phyloP scores from a whole-genome alignment of 2,329 filamentous ascomycete genomes.

The Trematosphaeria pertusa region DNA sequence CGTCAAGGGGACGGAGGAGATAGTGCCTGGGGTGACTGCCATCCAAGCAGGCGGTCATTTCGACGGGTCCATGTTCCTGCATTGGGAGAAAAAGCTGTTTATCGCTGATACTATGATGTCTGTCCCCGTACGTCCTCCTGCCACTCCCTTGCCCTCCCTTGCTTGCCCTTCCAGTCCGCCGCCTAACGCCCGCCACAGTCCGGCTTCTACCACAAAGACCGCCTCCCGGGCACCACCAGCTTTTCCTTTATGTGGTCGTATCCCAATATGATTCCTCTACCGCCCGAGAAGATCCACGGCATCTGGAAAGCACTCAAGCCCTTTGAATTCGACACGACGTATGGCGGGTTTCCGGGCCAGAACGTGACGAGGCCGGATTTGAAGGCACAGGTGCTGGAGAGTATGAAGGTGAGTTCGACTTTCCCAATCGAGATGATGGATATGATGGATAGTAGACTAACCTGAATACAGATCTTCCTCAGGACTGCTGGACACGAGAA shows the following conservation, averaged over 20 bases:
- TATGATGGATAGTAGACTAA: no score
- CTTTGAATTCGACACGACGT: conserved; percentile 69
- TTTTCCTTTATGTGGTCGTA: conserved; percentile 78
- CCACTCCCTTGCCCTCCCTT: background rate
- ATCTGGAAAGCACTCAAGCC: conserved; percentile 74
- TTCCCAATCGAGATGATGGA: background rate
- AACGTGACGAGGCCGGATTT: conserved; percentile 65
- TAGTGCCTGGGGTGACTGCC: conserved; percentile 61
- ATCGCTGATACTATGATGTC: conserved; percentile 80
- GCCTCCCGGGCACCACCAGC: conserved; percentile 54
- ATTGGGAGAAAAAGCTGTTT: conserved; percentile 65
- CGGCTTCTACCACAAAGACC: conserved; percentile 46
- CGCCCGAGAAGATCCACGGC: conserved; percentile 65
- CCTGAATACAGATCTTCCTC: conserved; percentile 75
- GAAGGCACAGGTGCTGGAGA: conserved; percentile 72
- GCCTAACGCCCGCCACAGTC: conserved; percentile 25
- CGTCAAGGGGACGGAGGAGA: conserved; percentile 50
- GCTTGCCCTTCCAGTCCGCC: background rate
- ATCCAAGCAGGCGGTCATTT: conserved; percentile 83
- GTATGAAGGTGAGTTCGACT: conserved; percentile 64
- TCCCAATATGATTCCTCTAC: conserved; percentile 67
- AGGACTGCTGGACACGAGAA: conserved; percentile 56
- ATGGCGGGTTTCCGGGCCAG: conserved; percentile 70
- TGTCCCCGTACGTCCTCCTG: conserved; percentile 59
- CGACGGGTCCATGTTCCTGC: conserved; percentile 72